Evolutionary conservation across 441 rosid genomes (phyloP).

Genomic region (Erysimum cheiri): DNA sequence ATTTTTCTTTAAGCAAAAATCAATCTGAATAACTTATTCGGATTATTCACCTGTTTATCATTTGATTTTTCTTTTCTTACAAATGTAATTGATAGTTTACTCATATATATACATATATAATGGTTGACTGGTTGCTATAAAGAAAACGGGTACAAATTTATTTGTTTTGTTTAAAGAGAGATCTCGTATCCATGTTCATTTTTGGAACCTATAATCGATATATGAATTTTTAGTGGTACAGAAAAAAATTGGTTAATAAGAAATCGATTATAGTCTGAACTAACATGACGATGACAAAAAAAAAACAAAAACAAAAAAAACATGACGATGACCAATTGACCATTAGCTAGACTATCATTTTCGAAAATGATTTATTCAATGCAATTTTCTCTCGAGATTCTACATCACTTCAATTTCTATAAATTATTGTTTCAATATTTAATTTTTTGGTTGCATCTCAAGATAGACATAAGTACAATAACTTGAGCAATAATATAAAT

Average conservation of each 20-base stretch:
- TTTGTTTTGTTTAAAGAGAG: not conserved
- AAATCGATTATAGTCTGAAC: constrained; percentile 5
- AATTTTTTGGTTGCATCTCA: not conserved
- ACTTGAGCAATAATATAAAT: not conserved
- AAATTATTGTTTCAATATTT: not conserved
- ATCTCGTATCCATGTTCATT: not conserved
- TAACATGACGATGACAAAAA: not conserved
- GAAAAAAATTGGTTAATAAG: not conserved
- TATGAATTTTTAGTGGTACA: not conserved
- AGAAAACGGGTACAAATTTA: not conserved
- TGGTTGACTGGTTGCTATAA: not conserved
- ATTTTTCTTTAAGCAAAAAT: not conserved
- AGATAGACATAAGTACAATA: constrained; percentile 2
- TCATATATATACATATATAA: not conserved
- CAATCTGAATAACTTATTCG: constrained; percentile 35
- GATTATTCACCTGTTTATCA: constrained; percentile 19
- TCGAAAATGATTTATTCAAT: not conserved
- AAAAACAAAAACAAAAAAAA: not conserved
- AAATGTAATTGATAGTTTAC: constrained; percentile 19
- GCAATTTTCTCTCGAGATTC: not conserved
- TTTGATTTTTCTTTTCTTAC: not conserved
- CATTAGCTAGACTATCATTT: constrained; percentile 4
- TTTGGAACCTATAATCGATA: not conserved
- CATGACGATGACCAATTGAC: not conserved
- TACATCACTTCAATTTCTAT: not conserved